Evolutionary conservation across 2,329 filamentous ascomycete species (phyloP).

Genomic region (Botrytis hyacinthi): DNA sequence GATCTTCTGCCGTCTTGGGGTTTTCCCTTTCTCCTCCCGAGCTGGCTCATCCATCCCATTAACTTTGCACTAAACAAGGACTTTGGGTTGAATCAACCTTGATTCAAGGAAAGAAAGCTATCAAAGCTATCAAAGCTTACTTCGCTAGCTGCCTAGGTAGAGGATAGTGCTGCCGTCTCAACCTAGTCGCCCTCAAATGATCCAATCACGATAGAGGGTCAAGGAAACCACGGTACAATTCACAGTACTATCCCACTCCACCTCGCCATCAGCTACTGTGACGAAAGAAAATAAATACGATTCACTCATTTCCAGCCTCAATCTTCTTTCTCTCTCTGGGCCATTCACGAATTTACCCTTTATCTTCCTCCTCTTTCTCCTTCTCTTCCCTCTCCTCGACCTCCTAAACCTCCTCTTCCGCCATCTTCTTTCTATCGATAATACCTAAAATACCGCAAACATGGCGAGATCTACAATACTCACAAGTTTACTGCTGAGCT

Average conservation of each 20-base stretch:
- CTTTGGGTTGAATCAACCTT: constrained; percentile 1
- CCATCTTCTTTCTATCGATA: not conserved
- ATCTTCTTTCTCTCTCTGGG: not conserved
- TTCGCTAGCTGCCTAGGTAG: not conserved
- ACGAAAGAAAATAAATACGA: not conserved
- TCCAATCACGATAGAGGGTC: constrained; percentile 1
- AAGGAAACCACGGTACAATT: not conserved
- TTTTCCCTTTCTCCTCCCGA: not conserved
- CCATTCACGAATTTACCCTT: not conserved
- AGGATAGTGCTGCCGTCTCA: not conserved
- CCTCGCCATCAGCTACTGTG: constrained; percentile 5
- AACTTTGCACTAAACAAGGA: not conserved
- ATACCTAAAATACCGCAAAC: not conserved
- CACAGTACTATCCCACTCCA: not conserved
- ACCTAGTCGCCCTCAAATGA: not conserved
- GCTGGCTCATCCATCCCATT: not conserved
- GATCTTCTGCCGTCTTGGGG: not conserved
- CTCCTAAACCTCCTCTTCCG: not conserved
- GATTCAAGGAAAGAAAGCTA: not conserved
- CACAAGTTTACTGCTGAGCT: constrained; percentile 7
- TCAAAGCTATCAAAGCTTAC: not conserved
- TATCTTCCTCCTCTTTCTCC: not conserved
- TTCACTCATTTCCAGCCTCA: not conserved
- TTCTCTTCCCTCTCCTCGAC: not conserved
- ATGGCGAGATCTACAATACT: constrained; percentile 14